Base-by-base conservation (phyloP, 192 early-diverging fungal genomes). In the Cladochytrium replicatum region DNA sequence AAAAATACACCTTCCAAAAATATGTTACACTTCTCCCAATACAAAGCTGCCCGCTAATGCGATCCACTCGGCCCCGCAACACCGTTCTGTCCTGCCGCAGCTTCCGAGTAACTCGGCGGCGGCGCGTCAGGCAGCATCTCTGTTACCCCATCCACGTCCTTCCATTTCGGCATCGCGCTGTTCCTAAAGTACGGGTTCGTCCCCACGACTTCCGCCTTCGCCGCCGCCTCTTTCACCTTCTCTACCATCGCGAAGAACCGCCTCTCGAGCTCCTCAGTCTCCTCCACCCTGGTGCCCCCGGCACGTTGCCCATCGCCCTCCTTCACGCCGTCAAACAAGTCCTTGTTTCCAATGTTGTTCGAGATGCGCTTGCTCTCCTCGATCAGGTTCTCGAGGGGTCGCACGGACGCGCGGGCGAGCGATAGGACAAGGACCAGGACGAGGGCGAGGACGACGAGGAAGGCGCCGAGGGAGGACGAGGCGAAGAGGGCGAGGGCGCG, bases 271-370 rank as follows among this genome's bases (percentile, higher is more conserved):
- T 56, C 41, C 30, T 63, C 61, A 29, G 60, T 63, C 32, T 63
- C 61, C 27, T 63, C 57, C 3, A 63, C 54, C 44, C 32, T 45
- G 7, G 5, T 46, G 50, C 22, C 9, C 40, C 50, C 50, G 13
- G 30, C 43, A 41, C 5, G 24, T 26, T 1, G 15, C 2, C 34
- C 26, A 3, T 2, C 7, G 29, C 27, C 32, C 32, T 21, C 41
- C 21, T 15, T 21, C n/a, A 63, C 61, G 37, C 57, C 61, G 21
- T 32, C 41, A 27, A 46, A 54, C 30, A 63, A 43, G 43, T 63
- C 61, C 25, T 42, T 48, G 2, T n/a, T 41, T 3, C 61, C 61
- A 42, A 63, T 63, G 59, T 63, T 63, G 59, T 58, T 57, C 5
- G 30, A 27, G 27, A 63, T 61, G 24, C 24, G 4, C 5, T 13